A percentile compares a stretch with the other conserved stretches of the same genome.
These are phyloP conservation scores for Mucor indicus DNA, from an alignment of 371 early-diverging fungal species.

Conservation along the genomic window DNA sequence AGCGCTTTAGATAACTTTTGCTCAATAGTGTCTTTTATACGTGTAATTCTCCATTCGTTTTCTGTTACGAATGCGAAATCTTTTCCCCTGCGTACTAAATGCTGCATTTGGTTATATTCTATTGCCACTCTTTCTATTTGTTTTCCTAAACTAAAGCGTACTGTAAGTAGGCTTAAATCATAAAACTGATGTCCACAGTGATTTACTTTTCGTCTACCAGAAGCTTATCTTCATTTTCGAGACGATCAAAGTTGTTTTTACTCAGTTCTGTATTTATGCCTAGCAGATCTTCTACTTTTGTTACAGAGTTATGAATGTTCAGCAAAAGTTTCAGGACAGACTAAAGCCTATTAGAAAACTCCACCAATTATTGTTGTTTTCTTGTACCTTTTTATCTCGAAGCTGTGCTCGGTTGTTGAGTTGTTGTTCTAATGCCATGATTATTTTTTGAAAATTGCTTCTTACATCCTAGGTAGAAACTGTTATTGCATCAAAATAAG, in stretches of 20 bases:
- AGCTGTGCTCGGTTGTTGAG: conserved; percentile 61
- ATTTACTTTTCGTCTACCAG: conserved; percentile 19
- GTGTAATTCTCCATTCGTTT: conserved; percentile 73
- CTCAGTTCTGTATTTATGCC: conserved; percentile 47
- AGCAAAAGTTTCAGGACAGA: conserved; percentile 63
- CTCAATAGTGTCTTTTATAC: conserved; percentile 72
- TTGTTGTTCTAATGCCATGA: conserved; percentile 57
- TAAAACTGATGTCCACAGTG: background rate
- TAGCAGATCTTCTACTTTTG: conserved; percentile 73
- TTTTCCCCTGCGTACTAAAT: conserved; percentile 67
- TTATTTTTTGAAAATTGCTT: conserved; percentile 49
- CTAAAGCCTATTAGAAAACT: conserved; percentile 16
- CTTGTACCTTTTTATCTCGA: conserved; percentile 63
- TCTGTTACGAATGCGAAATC: conserved; percentile 68
- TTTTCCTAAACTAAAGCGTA: conserved; percentile 38
- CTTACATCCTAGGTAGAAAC: conserved; percentile 38
- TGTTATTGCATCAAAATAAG: background rate
- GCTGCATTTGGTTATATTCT: conserved; percentile 84
- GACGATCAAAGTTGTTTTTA: conserved; percentile 8
- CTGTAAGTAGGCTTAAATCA: background rate
- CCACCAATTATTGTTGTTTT: background rate
- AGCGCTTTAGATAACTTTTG: conserved; percentile 52
- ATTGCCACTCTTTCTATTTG: conserved; percentile 84
- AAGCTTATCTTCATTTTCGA: conserved; percentile 6
- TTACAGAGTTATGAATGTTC: conserved; percentile 71